phyloP scores from a whole-genome alignment of 306 rosid genomes.

The Vigna nakashimae region DNA sequence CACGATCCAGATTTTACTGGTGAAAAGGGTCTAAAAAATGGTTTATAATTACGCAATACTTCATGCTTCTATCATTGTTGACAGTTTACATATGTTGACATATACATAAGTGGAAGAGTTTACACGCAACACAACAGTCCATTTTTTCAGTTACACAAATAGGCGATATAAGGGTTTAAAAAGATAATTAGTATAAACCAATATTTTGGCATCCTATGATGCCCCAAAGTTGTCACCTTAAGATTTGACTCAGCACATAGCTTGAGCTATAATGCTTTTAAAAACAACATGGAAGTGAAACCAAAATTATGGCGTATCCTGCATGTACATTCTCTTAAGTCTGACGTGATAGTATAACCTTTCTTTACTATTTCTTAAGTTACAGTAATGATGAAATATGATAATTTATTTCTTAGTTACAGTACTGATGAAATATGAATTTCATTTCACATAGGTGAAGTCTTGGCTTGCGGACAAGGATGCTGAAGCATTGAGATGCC shows the following conservation, averaged over 20 bases:
- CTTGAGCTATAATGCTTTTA: conserved; percentile 19
- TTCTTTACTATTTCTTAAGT: conserved; percentile 14
- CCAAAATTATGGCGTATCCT: conserved; percentile 1
- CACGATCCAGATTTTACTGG: neutral
- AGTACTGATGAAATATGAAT: conserved; percentile 41
- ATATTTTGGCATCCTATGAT: conserved; percentile 9
- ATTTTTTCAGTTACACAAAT: neutral
- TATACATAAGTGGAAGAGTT: neutral
- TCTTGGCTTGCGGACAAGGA: conserved; percentile 93
- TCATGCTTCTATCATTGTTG: neutral
- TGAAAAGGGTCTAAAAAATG: conserved; percentile 22
- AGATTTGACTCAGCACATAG: conserved; percentile 1
- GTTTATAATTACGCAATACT: neutral
- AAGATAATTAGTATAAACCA: conserved; percentile 19
- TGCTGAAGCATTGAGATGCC: conserved; percentile 90
- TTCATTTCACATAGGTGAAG: conserved; percentile 60
- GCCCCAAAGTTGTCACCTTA: neutral
- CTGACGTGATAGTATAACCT: conserved; percentile 22
- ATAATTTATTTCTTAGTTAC: neutral
- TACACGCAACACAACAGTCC: neutral
- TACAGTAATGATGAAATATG: conserved; percentile 39
- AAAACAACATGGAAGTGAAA: neutral
- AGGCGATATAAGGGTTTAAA: neutral
- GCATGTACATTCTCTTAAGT: conserved; percentile 12
- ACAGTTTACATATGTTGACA: conserved; percentile 3